phyloP scores from a whole-genome alignment of 768 basidiomycete species.

The Lactarius vividus region DNA sequence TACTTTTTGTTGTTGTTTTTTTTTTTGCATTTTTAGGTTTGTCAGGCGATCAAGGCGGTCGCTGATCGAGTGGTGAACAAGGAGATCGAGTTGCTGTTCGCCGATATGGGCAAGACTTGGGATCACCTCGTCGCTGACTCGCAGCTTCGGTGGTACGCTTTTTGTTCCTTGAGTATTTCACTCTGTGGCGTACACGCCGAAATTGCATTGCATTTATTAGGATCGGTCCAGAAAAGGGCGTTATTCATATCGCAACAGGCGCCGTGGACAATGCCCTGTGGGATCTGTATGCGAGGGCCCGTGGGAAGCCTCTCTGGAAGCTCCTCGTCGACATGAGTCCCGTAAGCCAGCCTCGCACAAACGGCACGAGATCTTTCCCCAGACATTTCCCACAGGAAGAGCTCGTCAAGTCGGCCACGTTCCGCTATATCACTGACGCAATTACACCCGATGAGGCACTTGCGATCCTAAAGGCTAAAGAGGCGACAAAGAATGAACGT shows the following conservation, averaged over 20 bases:
- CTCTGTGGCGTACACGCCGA: neutral
- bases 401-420: constrained; percentile 71
- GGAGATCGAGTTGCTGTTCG: constrained; percentile 77
- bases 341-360: constrained; percentile 35
- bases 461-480: constrained; percentile 73
- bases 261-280: constrained; percentile 92
- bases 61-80: constrained; percentile 81
- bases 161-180: constrained; percentile 1
- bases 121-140: constrained; percentile 84
- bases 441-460: constrained; percentile 91
- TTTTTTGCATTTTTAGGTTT: constrained; percentile 51
- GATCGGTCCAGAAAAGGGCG: constrained; percentile 95
- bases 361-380: neutral
- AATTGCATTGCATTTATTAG: constrained; percentile 35
- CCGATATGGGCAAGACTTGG: constrained; percentile 90
- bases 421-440: constrained; percentile 90
- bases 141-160: constrained; percentile 79
- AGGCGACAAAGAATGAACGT: constrained; percentile 71
- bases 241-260: constrained; percentile 85
- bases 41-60: constrained; percentile 74
- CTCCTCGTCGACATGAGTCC: constrained; percentile 89
- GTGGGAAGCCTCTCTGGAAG: constrained; percentile 91
- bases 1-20: neutral
- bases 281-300: constrained; percentile 85
- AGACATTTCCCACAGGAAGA: constrained; percentile 54